These are phyloP conservation scores for Calonectria multiphialidica DNA, from an alignment of 2,329 filamentous ascomycete genomes.

Conservation along the genomic window DNA sequence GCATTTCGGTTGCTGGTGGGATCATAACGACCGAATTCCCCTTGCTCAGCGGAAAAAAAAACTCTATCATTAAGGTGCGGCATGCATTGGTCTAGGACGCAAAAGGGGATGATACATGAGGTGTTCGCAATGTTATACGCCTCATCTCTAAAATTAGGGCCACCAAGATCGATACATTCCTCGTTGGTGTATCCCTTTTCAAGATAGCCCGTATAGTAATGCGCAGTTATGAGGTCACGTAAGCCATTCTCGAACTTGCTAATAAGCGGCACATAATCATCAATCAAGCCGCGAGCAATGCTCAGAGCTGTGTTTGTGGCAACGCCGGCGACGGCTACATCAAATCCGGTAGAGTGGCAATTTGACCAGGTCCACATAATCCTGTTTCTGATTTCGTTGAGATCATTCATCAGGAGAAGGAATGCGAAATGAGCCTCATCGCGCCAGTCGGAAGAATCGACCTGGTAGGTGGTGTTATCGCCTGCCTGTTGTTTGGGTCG, in stretches of 20 bases:
- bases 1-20: constrained; percentile 34
- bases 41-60: constrained; percentile 41
- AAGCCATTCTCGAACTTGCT: neutral
- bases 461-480: constrained; percentile 42
- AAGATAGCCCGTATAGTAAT: neutral
- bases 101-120: constrained; percentile 32
- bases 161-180: neutral
- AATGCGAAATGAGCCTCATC: constrained; percentile 46
- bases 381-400: constrained; percentile 45
- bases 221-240: neutral
- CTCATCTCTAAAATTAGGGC: constrained; percentile 28
- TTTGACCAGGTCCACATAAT: constrained; percentile 43
- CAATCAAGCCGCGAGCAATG: constrained; percentile 48
- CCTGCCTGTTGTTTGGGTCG: neutral
- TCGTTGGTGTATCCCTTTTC: constrained; percentile 16
- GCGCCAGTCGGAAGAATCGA: constrained; percentile 36
- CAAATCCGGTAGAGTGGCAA: constrained; percentile 30
- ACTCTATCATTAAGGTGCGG: neutral
- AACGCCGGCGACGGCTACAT: constrained; percentile 49
- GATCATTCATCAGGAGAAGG: constrained; percentile 44
- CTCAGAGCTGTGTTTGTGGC: constrained; percentile 52
- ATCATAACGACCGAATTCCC: constrained; percentile 42
- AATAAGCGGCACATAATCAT: constrained; percentile 38
- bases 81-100: constrained; percentile 7
- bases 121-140: constrained; percentile 44